Base-by-base conservation (phyloP, 2,329 filamentous ascomycete species). In the Emergomyces orientalis region DNA sequence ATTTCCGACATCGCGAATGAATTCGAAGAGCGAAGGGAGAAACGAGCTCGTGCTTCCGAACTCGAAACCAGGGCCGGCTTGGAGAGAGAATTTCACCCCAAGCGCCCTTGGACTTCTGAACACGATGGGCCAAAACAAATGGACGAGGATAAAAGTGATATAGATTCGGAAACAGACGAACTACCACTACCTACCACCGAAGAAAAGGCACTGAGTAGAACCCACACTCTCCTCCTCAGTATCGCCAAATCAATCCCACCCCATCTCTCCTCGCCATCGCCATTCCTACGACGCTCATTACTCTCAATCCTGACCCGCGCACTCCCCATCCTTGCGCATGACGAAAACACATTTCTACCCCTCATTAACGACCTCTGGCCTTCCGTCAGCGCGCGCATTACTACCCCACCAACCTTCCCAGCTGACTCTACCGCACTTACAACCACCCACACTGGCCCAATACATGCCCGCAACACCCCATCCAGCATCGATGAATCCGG, bases 301-400 rank as follows among this genome's bases (percentile, higher is more conserved):
- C 84, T 99, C 11, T 83, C 85, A 19, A 84, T 97, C 6, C 83
- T 97, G 14, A 79, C 82, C 32, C 90, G 86, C 0, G 87, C 91
- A 2, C 83, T 88, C 4, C 84, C 87, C 0, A 82, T 89, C 0
- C 83, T 99, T 2, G 84, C 88, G 0, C 81, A 80, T 3, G 86
- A 97, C 67, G 89, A 96, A 71, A 86, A 92, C 65, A 85, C 86
- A 0, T 97, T 96, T 72, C 77, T 99, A 1, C 94, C 94, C 0
- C 81, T 97, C 0, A 86, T 97, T 68, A 94, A 97, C 74, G 87
- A 88, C 2, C 80, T 97, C 8, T 99, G 93, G 93, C 91, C 92
- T 0, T 88, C 95, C 7, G 78, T 96, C 5, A 72, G 73, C 14
- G 68, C 72, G 2, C 69, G 74, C 55, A 71, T 77, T 58, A 70